Evolutionary conservation across 2,329 filamentous ascomycete genomes (phyloP), one percentile per base, ranked within the genome.

Genomic region (Xylariaceae sp.): DNA sequence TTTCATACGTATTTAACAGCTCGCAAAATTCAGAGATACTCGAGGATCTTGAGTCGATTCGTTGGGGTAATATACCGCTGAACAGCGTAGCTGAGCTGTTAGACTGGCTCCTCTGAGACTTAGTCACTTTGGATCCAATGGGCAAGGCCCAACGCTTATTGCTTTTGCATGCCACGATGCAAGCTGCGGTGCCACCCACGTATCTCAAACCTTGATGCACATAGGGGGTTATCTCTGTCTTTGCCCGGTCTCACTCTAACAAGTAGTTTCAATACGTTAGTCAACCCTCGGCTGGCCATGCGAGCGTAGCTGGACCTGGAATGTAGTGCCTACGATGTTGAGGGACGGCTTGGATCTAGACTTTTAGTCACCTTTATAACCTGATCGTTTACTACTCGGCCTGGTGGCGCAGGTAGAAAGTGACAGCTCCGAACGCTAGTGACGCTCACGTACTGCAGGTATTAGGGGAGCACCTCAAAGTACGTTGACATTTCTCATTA

Each of bases 161-260:
- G 50, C 55, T 57, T 57, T 53, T 49, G 16, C 32, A 44, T 44
- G 30, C 36, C 29, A 46, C 16, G 29, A 27, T 24, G 8, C 9
- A 32, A 40, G 16, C 23, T 15, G 40, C 37, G 3, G 24, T 32
- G 27, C 23, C 15, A 30, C n/a, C 29, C 29, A 30, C 29, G n/a
- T 30, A n/a, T n/a, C n/a, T n/a, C n/a, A n/a, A n/a, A n/a, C n/a
- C 27, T 29, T 8, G n/a, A 30, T 11, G 15, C 26, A 42, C 16
- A 24, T 41, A 49, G 30, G 35, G 37, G 32, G 9, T 9, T 18
- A 35, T 30, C 10, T 21, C 41, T 51, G 51, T 47, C 32, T 51
- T 35, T 45, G 18, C 3, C 20, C 6, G 3, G 52, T 52, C 23
- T 55, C 24, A 44, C 26, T 21, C 33, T 30, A 6, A 30, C 37